phyloP scores from a whole-genome alignment of 2,329 filamentous ascomycete species.

The Colletotrichum cereale region DNA sequence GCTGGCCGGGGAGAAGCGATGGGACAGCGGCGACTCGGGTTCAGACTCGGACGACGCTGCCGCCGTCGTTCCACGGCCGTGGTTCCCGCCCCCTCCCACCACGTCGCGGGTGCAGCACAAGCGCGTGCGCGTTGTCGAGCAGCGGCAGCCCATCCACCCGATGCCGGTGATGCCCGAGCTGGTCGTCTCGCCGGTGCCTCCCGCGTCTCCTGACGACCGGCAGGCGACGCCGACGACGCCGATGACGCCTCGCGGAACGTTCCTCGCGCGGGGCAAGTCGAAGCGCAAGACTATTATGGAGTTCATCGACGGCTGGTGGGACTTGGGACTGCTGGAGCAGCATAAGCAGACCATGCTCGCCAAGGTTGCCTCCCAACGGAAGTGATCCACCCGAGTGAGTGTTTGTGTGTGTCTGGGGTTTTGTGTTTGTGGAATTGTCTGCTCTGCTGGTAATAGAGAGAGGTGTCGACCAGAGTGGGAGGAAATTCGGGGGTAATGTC shows the following conservation, averaged over 20 bases:
- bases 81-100: conserved; percentile 52
- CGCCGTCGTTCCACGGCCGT: conserved; percentile 44
- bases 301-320: conserved; percentile 67
- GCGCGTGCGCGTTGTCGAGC: conserved; percentile 28
- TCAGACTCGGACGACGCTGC: conserved; percentile 47
- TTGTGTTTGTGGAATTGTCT: background rate
- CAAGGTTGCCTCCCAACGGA: conserved; percentile 16
- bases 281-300: conserved; percentile 62
- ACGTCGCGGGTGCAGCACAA: conserved; percentile 46
- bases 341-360: conserved; percentile 55
- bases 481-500: conserved; percentile 28
- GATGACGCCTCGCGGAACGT: conserved; percentile 15
- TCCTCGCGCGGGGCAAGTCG: conserved; percentile 44
- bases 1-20: conserved; percentile 49
- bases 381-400: background rate
- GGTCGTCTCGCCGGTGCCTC: conserved; percentile 38
- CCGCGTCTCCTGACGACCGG: background rate
- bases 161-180: conserved; percentile 31
- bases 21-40: conserved; percentile 50
- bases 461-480: conserved; percentile 1
- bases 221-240: conserved; percentile 44
- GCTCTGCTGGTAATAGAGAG: conserved; percentile 27
- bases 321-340: conserved; percentile 62
- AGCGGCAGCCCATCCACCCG: conserved; percentile 40
- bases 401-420: background rate